phyloP scores from a whole-genome alignment of 1,139 yeast genomes.

The Sugiyamaella sp. region DNA sequence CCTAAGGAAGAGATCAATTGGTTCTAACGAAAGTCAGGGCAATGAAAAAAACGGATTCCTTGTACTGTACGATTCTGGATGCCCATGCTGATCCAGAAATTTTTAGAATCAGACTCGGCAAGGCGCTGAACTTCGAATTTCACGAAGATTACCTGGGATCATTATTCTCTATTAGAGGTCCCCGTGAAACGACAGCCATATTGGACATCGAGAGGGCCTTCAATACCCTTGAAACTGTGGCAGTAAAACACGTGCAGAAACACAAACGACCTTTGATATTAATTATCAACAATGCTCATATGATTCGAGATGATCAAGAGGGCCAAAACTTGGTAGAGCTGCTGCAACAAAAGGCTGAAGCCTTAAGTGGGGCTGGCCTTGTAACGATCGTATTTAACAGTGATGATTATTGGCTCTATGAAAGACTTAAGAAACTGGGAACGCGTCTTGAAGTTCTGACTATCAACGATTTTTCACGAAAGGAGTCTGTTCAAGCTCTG shows the following conservation, averaged over 20 bases:
- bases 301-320: conserved; percentile 69
- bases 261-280: conserved; percentile 61
- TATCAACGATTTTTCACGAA: conserved; percentile 64
- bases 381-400: conserved; percentile 77
- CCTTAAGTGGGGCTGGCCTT: conserved; percentile 73
- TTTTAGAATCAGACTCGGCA: conserved; percentile 73
- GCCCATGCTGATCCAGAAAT: conserved; percentile 89
- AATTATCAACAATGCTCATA: conserved; percentile 73
- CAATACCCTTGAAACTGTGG: conserved; percentile 72
- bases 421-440: conserved; percentile 69
- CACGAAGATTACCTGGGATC: conserved; percentile 85
- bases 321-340: conserved; percentile 74
- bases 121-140: conserved; percentile 71
- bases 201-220: conserved; percentile 84
- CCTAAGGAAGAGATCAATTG: not conserved
- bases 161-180: conserved; percentile 79
- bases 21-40: conserved; percentile 40
- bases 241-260: conserved; percentile 50
- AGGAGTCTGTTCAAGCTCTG: conserved; percentile 60
- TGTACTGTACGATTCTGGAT: conserved; percentile 71
- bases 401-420: conserved; percentile 88
- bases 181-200: conserved; percentile 81
- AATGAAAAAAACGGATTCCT: conserved; percentile 64
- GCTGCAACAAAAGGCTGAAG: conserved; percentile 81
- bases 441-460: conserved; percentile 75